These are phyloP conservation scores for Boletus semigastroideus DNA, from an alignment of 1,284 basidiomycete genomes.

Conservation along the genomic window DNA sequence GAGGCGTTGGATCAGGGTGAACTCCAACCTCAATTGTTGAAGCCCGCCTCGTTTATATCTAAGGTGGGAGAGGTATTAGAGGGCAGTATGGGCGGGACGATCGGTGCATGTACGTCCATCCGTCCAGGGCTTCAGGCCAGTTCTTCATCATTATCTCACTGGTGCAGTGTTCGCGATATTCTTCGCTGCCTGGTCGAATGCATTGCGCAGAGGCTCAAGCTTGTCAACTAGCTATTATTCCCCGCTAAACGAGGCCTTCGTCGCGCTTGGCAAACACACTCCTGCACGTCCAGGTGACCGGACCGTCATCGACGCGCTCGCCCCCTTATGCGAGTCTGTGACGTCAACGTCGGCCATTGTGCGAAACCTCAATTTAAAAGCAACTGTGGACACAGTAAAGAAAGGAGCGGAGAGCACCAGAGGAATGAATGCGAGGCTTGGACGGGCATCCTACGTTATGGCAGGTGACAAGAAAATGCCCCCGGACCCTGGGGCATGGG, in stretches of 20 bases:
- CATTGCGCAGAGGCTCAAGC: slow-evolving; percentile 17
- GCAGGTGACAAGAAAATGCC: slow-evolving; percentile 21
- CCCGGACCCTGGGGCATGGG: slow-evolving; percentile 58
- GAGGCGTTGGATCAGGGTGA: slow-evolving; percentile 1
- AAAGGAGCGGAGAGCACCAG: slow-evolving; percentile 49
- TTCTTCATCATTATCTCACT: not conserved
- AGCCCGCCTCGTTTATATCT: slow-evolving; percentile 10
- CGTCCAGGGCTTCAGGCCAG: too few relatives aligned
- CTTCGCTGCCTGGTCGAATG: slow-evolving; percentile 40
- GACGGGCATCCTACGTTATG: slow-evolving; percentile 50
- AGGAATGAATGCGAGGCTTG: slow-evolving; percentile 46
- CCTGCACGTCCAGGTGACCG: slow-evolving; percentile 54
- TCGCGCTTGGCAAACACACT: slow-evolving; percentile 43
- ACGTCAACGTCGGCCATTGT: not conserved
- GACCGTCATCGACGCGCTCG: slow-evolving; percentile 53
- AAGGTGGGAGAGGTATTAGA: slow-evolving; percentile 16
- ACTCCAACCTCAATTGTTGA: slow-evolving; percentile 1
- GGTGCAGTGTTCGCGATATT: slow-evolving; percentile 51
- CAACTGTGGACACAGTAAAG: slow-evolving; percentile 38
- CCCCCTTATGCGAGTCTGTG: slow-evolving; percentile 41
- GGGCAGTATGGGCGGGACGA: slow-evolving; percentile 16
- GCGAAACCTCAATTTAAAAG: not conserved
- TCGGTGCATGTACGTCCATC: slow-evolving; percentile 16
- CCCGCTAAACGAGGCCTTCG: slow-evolving; percentile 28
- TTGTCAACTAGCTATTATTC: not conserved